Evolutionary conservation across 202 grass and related monocot species (phyloP).

Genomic region (Setaria viridis): DNA sequence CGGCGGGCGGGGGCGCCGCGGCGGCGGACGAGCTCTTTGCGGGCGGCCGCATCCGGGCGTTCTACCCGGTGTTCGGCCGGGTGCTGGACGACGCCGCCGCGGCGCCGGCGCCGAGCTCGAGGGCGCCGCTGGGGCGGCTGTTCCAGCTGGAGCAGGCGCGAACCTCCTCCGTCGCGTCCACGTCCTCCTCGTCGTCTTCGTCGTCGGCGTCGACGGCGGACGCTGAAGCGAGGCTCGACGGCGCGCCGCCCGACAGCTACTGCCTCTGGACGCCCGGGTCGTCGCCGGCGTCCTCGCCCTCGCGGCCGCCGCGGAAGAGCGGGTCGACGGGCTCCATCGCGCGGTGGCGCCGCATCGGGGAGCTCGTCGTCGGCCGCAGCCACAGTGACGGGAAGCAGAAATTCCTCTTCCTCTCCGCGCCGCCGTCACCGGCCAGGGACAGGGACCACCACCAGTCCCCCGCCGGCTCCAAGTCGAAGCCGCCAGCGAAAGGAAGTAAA

Average conservation of each 20-base stretch:
- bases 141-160: slow-evolving; percentile 65
- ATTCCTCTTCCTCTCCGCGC: slow-evolving; percentile 70
- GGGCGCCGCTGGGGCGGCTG: slow-evolving; percentile 52
- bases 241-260: slow-evolving; percentile 64
- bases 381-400: slow-evolving; percentile 82
- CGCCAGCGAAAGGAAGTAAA: neutral
- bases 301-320: slow-evolving; percentile 64
- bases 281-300: slow-evolving; percentile 48
- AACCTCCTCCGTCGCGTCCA: slow-evolving; percentile 64
- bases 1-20: neutral
- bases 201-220: neutral
- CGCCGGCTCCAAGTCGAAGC: slow-evolving; percentile 24
- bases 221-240: slow-evolving; percentile 43
- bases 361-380: slow-evolving; percentile 79
- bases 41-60: slow-evolving; percentile 51
- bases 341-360: slow-evolving; percentile 81
- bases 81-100: slow-evolving; percentile 28
- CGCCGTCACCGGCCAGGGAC: slow-evolving; percentile 51
- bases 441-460: neutral
- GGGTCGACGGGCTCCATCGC: slow-evolving; percentile 72
- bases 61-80: slow-evolving; percentile 91
- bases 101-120: slow-evolving; percentile 13
- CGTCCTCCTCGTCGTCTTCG: slow-evolving; percentile 37
- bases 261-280: slow-evolving; percentile 82
- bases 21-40: slow-evolving; percentile 63